Percentiles rank a stretch among this genome's conserved stretches.
Conservation (phyloP, 192 early-diverging fungal genomes). For the Bifiguratus adelaidae region DNA sequence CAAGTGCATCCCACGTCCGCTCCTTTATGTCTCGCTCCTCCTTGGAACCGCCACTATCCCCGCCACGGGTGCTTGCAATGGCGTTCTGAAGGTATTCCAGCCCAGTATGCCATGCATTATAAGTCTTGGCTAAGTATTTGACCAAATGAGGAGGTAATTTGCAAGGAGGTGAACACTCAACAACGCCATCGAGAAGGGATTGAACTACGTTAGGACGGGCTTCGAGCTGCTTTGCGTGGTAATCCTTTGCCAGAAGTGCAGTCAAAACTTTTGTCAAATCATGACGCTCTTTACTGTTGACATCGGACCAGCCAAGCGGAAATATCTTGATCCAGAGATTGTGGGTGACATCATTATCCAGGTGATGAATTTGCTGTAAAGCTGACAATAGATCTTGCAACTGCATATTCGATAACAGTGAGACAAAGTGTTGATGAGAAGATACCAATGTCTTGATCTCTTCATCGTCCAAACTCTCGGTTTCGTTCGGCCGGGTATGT, state of each 20-base stretch:
- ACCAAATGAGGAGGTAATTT: conserved; percentile 89
- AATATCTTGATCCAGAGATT: conserved; percentile 79
- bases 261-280: conserved; percentile 77
- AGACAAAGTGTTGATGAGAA: conserved; percentile 55
- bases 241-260: conserved; percentile 81
- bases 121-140: conserved; percentile 83
- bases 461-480: not conserved
- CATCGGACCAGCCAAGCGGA: conserved; percentile 69
- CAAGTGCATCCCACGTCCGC: conserved; percentile 80
- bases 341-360: conserved; percentile 56
- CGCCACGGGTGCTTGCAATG: conserved; percentile 22
- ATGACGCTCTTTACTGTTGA: conserved; percentile 69
- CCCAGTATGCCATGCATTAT: conserved; percentile 87
- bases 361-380: conserved; percentile 54
- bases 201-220: conserved; percentile 92
- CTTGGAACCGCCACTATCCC: conserved; percentile 37
- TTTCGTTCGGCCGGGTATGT: not conserved
- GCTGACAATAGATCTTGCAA: conserved; percentile 37
- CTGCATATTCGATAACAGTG: conserved; percentile 33
- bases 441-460: conserved; percentile 29
- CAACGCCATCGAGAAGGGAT: conserved; percentile 80
- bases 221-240: conserved; percentile 71
- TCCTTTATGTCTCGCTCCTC: conserved; percentile 86
- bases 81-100: conserved; percentile 76
- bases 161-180: conserved; percentile 56